Base-by-base conservation (phyloP, 2,329 filamentous ascomycete genomes). In the Cladosporium cucumerinum region DNA sequence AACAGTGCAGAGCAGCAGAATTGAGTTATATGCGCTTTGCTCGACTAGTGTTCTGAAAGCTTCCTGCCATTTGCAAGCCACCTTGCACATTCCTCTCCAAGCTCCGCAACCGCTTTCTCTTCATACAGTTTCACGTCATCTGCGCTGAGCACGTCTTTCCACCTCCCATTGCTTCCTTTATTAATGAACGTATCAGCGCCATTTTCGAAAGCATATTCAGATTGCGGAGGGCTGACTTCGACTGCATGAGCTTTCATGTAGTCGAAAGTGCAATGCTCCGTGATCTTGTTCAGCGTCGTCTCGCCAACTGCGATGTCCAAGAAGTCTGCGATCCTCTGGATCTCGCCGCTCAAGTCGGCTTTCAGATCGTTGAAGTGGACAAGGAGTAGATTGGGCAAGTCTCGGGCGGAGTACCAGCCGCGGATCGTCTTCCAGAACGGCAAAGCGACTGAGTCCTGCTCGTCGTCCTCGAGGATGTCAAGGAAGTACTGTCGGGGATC, bases 291-390 rank as follows among this genome's bases (percentile, higher is more conserved):
- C 36, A 36, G 23, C 34, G n/a, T 58, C 34, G 39, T 36, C 23
- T 46, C 55, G 7, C 25, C 23, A 12, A 46, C 23, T 16, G 26
- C 30, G 7, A 58, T 46, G 23, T 58, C 55, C 34, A 58, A 26
- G 55, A 58, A 58, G 6, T 58, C 23, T 18, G 55, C 55, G 8
- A 58, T 58, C 23, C 55, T 39, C 16, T 25, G 36, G 32, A 58
- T 58, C 23, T 58, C 55, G 25, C 55, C 55, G 36, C 21, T 21
- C 55, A 58, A 18, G 16, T 58, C 55, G 18, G 55, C 55, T 4
- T 58, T 58, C 25, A 58, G 16, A 30, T 58, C 55, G 7, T 58
- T 58, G 36, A 43, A 58, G 32, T 58, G 55, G 5, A 58, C 55
- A 7, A 58, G 55, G n/a, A 58, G 23, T 25, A 58, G 5, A 16